Percentiles rank a stretch among this genome's conserved stretches.
These are phyloP conservation scores for Myxozyma neotropica DNA, from an alignment of 805 yeast species.

Conservation along the genomic window DNA sequence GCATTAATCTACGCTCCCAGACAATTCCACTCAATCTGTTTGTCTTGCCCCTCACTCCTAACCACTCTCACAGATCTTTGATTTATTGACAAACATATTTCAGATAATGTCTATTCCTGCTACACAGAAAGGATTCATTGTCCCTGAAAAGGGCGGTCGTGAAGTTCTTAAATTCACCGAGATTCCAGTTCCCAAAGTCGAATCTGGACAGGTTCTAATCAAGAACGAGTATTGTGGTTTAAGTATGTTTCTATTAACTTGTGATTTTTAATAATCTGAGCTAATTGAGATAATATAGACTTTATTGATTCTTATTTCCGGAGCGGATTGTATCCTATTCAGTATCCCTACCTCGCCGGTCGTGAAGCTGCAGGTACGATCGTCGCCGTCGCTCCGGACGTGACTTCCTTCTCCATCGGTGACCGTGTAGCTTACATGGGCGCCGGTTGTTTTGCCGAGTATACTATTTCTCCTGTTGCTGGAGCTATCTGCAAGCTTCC, in stretches of 20 bases:
- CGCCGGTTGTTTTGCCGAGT: conserved; percentile 69
- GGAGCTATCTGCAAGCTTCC: conserved; percentile 52
- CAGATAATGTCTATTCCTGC: conserved; percentile 15
- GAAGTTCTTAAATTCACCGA: conserved; percentile 43
- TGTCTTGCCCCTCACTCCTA: too few species aligned
- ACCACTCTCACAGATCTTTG: too few species aligned
- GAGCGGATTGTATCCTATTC: conserved; percentile 68
- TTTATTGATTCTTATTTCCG: conserved; percentile 72
- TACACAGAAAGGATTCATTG: conserved; percentile 17
- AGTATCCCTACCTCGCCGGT: conserved; percentile 67
- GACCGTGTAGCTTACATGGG: conserved; percentile 68
- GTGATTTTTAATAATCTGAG: background rate
- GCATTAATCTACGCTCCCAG: too few species aligned
- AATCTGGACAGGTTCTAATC: conserved; percentile 61
- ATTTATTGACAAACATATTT: too few species aligned
- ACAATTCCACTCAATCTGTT: too few species aligned
- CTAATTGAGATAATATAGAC: conserved; percentile 19
- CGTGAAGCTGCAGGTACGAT: conserved; percentile 63
- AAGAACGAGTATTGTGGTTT: conserved; percentile 74
- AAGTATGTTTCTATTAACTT: conserved; percentile 13
- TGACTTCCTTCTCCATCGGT: conserved; percentile 60
- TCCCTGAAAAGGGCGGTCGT: conserved; percentile 26
- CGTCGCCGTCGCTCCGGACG: conserved; percentile 63
- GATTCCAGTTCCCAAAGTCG: conserved; percentile 60
- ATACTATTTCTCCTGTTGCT: conserved; percentile 48